These are phyloP conservation scores for Suillus discolor DNA, from an alignment of 768 basidiomycete genomes.

Conservation along the genomic window DNA sequence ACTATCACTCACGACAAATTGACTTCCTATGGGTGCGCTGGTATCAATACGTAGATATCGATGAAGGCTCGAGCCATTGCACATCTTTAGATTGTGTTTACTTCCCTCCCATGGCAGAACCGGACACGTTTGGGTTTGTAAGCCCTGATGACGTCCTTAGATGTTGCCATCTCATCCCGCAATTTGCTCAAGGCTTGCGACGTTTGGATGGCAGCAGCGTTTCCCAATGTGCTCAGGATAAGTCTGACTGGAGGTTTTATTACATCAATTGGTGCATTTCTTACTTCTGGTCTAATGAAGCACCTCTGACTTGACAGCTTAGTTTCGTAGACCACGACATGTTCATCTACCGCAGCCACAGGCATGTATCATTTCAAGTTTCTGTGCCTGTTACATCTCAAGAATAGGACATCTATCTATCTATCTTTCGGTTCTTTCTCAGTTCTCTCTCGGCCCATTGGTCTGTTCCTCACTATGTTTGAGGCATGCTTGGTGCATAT, in stretches of 20 bases:
- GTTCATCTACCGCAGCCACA: background rate
- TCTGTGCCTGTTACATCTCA: too few species aligned
- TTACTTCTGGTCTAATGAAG: too few species aligned
- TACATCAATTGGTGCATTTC: constrained; percentile 15
- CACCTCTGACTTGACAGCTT: too few species aligned
- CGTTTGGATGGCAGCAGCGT: constrained; percentile 3
- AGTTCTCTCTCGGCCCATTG: background rate
- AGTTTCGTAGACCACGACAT: constrained; percentile 13
- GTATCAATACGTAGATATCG: constrained; percentile 1
- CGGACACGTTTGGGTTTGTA: constrained; percentile 13
- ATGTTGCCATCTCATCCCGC: constrained; percentile 14
- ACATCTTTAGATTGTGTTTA: too few species aligned
- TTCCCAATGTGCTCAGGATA: constrained; percentile 8
- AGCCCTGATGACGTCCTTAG: constrained; percentile 11
- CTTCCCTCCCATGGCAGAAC: background rate
- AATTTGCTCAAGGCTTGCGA: background rate
- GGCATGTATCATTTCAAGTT: background rate
- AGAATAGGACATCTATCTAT: too few species aligned
- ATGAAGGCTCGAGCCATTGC: too few species aligned
- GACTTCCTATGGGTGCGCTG: constrained; percentile 17
- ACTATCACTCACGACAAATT: background rate
- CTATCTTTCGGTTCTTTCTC: background rate
- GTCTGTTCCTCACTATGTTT: background rate
- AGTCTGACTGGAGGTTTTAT: constrained; percentile 8
- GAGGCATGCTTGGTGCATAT: background rate